Evolutionary conservation across 1,284 basidiomycete genomes (phyloP), one percentile per base, ranked within the genome.

Genomic region (Sporisorium iseilematis-ciliati): DNA sequence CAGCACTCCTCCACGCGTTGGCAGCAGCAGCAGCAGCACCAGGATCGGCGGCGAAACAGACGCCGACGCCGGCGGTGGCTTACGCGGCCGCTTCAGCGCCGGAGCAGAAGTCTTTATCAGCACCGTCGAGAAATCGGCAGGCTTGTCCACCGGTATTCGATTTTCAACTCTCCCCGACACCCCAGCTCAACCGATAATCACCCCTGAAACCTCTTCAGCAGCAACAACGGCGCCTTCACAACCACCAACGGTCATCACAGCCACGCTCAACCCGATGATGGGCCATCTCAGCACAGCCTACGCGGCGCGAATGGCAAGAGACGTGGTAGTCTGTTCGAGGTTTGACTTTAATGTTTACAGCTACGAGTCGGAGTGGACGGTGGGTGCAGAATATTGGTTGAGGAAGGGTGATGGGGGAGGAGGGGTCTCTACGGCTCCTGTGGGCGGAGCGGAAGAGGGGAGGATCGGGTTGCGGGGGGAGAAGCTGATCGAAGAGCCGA

Each of bases 281-380:
- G 96, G 96, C 0, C 95, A 97, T 82, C 88, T 98, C 31, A 93
- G 93, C 3, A 90, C 92, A 1, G 93, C 95, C 26, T 98, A 98
- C 84, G 92, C 94, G 0, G 94, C 95, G 0, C 91, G 91, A 54
- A 91, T 95, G 26, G 92, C 93, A 1, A 89, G 89, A 3, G 93
- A 96, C 83, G 89, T 98, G n/a, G 91, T 93, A 0, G 86, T 97
- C 7, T 92, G 92, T 58, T 93, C 94, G 3, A 89, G 96, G 18
- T 98, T 96, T 84, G 95, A 97, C 82, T 95, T 98, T 86, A 99
- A 99, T 81, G 90, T 96, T 26, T 97, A 97, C 84, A 95, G 93
- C 82, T 98, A 96, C 86, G 94, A 97, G 79, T 94, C 93, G 82
- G 95, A 97, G 84, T 92, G 95, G 90, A 92, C 93, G 5, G 89